Conservation (phyloP, 768 basidiomycete species). For the Tulasnella sp. region DNA sequence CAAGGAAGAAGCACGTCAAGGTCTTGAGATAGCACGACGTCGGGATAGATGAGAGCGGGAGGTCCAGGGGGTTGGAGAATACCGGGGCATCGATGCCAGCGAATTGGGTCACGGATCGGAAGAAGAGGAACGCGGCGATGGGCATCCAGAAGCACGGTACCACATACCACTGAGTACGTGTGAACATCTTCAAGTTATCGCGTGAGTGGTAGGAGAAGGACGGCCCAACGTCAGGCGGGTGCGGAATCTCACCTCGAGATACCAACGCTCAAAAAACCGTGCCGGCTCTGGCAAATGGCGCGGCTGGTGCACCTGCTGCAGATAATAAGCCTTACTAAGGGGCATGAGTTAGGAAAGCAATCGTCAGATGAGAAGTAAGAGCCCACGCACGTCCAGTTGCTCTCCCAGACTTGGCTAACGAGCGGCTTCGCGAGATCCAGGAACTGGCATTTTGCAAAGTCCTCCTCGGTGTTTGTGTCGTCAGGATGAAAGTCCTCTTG, state of each 20-base stretch:
- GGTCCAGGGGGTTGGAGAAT: constrained; percentile 26
- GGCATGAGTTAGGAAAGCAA: not conserved
- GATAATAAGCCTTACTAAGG: constrained; percentile 81
- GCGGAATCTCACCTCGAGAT: constrained; percentile 53
- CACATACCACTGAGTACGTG: constrained; percentile 86
- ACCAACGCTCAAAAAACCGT: constrained; percentile 70
- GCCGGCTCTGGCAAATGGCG: constrained; percentile 76
- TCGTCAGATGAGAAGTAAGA: not conserved
- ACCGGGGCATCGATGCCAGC: constrained; percentile 57
- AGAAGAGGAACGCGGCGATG: constrained; percentile 66
- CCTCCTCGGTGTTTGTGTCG: constrained; percentile 67
- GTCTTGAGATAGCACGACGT: constrained; percentile 43
- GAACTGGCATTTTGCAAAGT: constrained; percentile 85
- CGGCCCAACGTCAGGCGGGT: not conserved
- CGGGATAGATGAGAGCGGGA: constrained; percentile 39
- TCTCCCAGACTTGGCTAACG: constrained; percentile 73
- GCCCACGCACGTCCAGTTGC: constrained; percentile 62
- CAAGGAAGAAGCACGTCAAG: constrained; percentile 60
- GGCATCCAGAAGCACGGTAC: constrained; percentile 89
- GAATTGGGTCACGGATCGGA: constrained; percentile 77
- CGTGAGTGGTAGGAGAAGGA: constrained; percentile 1
- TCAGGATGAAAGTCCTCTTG: constrained; percentile 87
- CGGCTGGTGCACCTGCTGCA: constrained; percentile 95
- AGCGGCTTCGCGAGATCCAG: constrained; percentile 82
- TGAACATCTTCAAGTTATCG: constrained; percentile 44